Percentiles rank a stretch among this genome's conserved stretches.
Evolutionary conservation across 495 filamentous ascomycete genomes (phyloP).

Genomic region (Daldinia concentrica): DNA sequence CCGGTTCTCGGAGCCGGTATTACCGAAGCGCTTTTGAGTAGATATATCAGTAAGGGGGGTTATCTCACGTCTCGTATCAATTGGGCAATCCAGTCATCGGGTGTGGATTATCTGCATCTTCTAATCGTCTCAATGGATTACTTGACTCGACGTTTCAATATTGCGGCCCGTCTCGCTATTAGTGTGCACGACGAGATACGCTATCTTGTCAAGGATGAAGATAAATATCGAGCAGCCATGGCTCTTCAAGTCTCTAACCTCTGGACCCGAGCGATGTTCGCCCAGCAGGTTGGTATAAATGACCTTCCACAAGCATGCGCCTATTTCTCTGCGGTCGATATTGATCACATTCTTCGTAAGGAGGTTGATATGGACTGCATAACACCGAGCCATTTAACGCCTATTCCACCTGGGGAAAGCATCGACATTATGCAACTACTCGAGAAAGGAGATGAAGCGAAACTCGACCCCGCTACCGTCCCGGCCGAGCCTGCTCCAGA

Average conservation of each 20-base stretch:
- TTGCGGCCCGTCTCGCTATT: conserved; percentile 84
- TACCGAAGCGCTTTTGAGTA: conserved; percentile 89
- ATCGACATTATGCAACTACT: conserved; percentile 81
- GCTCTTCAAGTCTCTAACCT: conserved; percentile 93
- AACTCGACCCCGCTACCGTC: conserved; percentile 69
- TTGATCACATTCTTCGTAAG: conserved; percentile 92
- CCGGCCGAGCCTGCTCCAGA: conserved; percentile 60
- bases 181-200: conserved; percentile 98
- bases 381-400: conserved; percentile 82
- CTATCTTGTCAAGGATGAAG: conserved; percentile 85
- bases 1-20: conserved; percentile 96
- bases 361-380: conserved; percentile 98
- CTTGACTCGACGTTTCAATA: conserved; percentile 83
- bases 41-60: conserved; percentile 86
- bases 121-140: conserved; percentile 96
- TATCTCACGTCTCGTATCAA: conserved; percentile 98
- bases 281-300: conserved; percentile 93
- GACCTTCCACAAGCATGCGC: conserved; percentile 94
- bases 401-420: conserved; percentile 86
- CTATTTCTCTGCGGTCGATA: conserved; percentile 94
- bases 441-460: conserved; percentile 68
- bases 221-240: conserved; percentile 89
- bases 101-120: conserved; percentile 97
- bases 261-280: conserved; percentile 97
- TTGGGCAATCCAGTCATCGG: conserved; percentile 98